A percentile compares a stretch with the other conserved stretches of the same genome.
Evolutionary conservation across 495 filamentous ascomycete species (phyloP).

Genomic region (Letharia columbiana): DNA sequence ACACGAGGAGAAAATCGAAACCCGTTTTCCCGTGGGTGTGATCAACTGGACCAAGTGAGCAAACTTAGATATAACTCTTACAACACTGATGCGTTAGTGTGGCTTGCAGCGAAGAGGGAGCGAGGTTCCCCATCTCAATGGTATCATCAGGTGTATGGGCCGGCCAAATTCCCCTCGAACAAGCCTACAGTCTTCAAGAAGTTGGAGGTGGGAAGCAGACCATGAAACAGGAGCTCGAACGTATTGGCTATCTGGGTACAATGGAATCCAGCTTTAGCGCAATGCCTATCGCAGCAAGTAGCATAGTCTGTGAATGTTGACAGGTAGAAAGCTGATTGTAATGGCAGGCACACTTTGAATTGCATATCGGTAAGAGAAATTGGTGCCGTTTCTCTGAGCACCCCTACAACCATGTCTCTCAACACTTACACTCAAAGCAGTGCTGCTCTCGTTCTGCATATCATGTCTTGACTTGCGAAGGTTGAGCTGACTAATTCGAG

Average conservation of each 20-base stretch:
- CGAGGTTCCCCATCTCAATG: constrained; percentile 73
- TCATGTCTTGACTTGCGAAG: background rate
- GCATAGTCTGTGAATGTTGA: background rate
- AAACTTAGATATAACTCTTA: background rate
- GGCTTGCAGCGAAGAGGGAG: constrained; percentile 57
- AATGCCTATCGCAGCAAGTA: constrained; percentile 51
- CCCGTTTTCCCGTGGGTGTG: constrained; percentile 60
- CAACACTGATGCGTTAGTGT: background rate
- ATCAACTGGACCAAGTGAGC: constrained; percentile 72
- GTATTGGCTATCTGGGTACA: constrained; percentile 60
- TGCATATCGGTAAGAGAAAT: constrained; percentile 49
- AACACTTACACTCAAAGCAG: background rate
- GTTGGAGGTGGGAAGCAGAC: constrained; percentile 46
- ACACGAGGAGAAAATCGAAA: constrained; percentile 59
- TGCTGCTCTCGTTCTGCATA: background rate
- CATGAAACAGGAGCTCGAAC: constrained; percentile 58
- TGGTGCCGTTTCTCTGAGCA: background rate
- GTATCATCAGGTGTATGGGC: constrained; percentile 70
- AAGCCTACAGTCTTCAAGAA: constrained; percentile 52
- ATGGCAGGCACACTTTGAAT: constrained; percentile 62
- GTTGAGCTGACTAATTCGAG: background rate
- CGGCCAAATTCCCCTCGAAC: constrained; percentile 52
- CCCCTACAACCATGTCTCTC: background rate
- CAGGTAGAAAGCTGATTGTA: background rate
- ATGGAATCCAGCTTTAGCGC: constrained; percentile 48